Evolutionary conservation across 139 green algal genomes (phyloP), one percentile per base, ranked within the genome.

Genomic region (Desmodesmus armatus): DNA sequence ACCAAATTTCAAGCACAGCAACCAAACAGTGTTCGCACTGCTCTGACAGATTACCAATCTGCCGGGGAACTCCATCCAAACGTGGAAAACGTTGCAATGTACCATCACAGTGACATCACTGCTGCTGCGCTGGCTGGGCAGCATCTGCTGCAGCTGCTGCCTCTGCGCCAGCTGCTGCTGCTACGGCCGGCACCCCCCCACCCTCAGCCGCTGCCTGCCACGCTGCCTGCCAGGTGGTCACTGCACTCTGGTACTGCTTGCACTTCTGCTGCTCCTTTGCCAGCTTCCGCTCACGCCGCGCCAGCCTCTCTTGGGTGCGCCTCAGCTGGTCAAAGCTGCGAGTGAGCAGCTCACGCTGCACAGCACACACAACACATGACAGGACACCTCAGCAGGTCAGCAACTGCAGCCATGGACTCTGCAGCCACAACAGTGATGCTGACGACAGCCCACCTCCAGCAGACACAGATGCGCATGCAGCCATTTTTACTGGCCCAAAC

Each of bases 241-340:
- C 33, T 33, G 49, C 67, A 47, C 70, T 44, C 80, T 86, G 80
- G 41, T 73, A 75, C 47, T 86, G 80, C 31, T n/a, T 41, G 35
- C 67, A 79, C 80, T 86, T 78, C 35, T 69, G 49, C 67, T 79
- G 80, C 67, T 79, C 67, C 44, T 80, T 69, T 17, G 67, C 80
- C 47, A 86, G 49, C 67, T 71, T 79, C 67, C 80, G 80, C 67
- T 78, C 80, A 31, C 80, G 66, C 39, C 67, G 47, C 25, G 47
- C 80, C 80, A 79, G 37, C 13, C 67, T 47, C 66, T 86, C 67
- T 37, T 86, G 67, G 3, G 80, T 79, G 67, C 80, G 80, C 2
- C 80, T 35, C 67, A 80, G 47, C 49, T 86, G 67, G 31, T 79
- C 67, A 37, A 80, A 79, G 47, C 49, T 72, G 67, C 80, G 80